Percentiles rank a stretch among this genome's conserved stretches.
Conservation (phyloP, 176 grass and related monocot species). For the Triticum timopheevii region DNA sequence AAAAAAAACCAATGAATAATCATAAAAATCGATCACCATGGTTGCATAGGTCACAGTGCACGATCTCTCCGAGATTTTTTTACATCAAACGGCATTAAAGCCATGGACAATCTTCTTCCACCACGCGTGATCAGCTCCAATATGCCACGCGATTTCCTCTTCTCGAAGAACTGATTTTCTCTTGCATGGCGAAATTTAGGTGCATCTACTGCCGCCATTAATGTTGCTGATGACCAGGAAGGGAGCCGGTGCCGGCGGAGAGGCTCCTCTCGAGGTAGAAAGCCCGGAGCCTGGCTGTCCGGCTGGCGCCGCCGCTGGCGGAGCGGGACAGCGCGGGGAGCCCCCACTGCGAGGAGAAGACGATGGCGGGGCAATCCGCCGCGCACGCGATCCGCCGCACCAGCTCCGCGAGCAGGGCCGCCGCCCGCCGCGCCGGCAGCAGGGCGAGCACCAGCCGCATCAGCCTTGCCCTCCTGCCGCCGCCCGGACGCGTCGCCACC, state of each 20-base stretch:
- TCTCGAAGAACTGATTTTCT: too few relatives aligned
- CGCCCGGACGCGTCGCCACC: not conserved
- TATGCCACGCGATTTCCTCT: too few relatives aligned
- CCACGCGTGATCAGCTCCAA: too few relatives aligned
- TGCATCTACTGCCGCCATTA: too few relatives aligned
- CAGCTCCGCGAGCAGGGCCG: constrained; percentile 50
- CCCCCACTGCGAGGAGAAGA: constrained; percentile 75
- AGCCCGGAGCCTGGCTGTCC: constrained; percentile 34
- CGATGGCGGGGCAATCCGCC: constrained; percentile 52
- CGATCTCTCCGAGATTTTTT: too few relatives aligned
- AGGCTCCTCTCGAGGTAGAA: constrained; percentile 56
- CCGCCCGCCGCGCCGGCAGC: constrained; percentile 42
- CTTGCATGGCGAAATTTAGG: too few relatives aligned
- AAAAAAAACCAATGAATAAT: too few relatives aligned
- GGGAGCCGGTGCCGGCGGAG: constrained; percentile 33
- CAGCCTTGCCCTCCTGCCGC: constrained; percentile 25
- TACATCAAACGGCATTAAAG: too few relatives aligned
- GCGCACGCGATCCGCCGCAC: constrained; percentile 41
- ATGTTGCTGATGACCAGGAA: constrained; percentile 22
- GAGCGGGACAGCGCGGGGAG: constrained; percentile 64
- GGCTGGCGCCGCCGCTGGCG: constrained; percentile 19
- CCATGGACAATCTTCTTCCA: too few relatives aligned
- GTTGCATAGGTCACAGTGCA: too few relatives aligned
- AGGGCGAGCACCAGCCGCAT: constrained; percentile 39
- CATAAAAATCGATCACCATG: too few relatives aligned